phyloP scores from a whole-genome alignment of 495 filamentous ascomycete genomes.

The Penicillium robsamsonii region DNA sequence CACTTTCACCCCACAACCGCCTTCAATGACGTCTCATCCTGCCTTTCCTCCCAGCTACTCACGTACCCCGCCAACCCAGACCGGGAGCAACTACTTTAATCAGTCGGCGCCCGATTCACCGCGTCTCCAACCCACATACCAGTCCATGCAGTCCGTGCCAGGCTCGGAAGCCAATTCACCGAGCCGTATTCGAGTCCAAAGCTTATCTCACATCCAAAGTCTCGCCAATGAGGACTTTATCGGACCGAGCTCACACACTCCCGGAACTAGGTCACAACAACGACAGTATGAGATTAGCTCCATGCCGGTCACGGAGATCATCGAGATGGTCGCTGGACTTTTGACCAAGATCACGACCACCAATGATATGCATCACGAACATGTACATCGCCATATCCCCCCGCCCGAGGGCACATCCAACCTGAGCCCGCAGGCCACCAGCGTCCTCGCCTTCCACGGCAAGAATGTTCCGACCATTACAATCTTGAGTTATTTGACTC shows the following conservation, averaged over 20 bases:
- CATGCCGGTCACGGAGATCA: constrained; percentile 97
- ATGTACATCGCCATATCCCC: constrained; percentile 68
- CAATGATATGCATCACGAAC: constrained; percentile 91
- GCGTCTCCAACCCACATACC: constrained; percentile 51
- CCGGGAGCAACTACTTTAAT: constrained; percentile 15
- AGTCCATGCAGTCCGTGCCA: constrained; percentile 48
- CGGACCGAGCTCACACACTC: constrained; percentile 45
- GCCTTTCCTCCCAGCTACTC: constrained; percentile 23
- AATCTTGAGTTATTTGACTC: constrained; percentile 90
- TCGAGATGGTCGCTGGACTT: constrained; percentile 99
- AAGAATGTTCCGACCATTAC: constrained; percentile 98
- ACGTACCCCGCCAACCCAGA: constrained; percentile 15
- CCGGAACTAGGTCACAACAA: constrained; percentile 48
- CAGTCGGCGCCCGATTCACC: constrained; percentile 52
- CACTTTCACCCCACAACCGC: constrained; percentile 22
- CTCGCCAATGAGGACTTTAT: constrained; percentile 74
- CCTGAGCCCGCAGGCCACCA: constrained; percentile 77
- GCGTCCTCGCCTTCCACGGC: constrained; percentile 97
- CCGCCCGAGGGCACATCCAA: constrained; percentile 60
- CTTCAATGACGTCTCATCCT: constrained; percentile 37
- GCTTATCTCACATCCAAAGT: constrained; percentile 85
- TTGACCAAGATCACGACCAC: constrained; percentile 97
- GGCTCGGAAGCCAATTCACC: constrained; percentile 63
- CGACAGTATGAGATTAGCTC: constrained; percentile 88
- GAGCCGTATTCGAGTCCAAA: constrained; percentile 75